Evolutionary conservation across 352 stramenopile genomes (phyloP).

Genomic region (Hyaloperonospora brassicae): DNA sequence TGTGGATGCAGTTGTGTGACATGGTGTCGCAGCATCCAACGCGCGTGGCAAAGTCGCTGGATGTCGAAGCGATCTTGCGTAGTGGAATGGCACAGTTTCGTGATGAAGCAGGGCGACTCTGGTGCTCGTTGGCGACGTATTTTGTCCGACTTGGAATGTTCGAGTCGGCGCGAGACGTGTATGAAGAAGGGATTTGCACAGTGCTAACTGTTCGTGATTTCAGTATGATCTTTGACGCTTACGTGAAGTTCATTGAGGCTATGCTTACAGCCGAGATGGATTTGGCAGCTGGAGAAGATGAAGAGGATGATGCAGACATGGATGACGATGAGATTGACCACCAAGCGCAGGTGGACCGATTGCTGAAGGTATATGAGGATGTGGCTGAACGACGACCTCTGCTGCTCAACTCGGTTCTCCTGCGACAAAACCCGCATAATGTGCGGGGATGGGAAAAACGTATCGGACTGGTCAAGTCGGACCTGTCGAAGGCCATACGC

Average conservation of each 20-base stretch:
- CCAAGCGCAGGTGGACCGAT: slow-evolving; percentile 61
- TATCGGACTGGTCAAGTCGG: slow-evolving; percentile 70
- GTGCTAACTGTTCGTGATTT: slow-evolving; percentile 93
- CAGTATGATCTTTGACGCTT: slow-evolving; percentile 97
- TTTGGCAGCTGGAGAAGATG: slow-evolving; percentile 30
- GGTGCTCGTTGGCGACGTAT: slow-evolving; percentile 96
- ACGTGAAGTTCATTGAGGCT: slow-evolving; percentile 97
- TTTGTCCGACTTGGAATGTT: slow-evolving; percentile 96
- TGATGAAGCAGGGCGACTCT: slow-evolving; percentile 96
- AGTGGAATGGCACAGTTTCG: slow-evolving; percentile 89
- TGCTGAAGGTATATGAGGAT: slow-evolving; percentile 86
- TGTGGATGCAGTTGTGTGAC: slow-evolving; percentile 97
- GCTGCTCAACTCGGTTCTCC: slow-evolving; percentile 91
- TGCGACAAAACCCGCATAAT: slow-evolving; percentile 98
- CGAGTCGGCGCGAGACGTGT: slow-evolving; percentile 93
- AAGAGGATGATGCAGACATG: slow-evolving; percentile 55
- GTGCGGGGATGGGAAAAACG: slow-evolving; percentile 97
- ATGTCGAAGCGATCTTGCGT: slow-evolving; percentile 94
- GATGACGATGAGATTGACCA: slow-evolving; percentile 54
- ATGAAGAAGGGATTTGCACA: slow-evolving; percentile 85
- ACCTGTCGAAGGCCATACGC: slow-evolving; percentile 59
- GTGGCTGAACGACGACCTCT: slow-evolving; percentile 92
- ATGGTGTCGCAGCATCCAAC: slow-evolving; percentile 92
- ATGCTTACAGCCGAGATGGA: slow-evolving; percentile 96
- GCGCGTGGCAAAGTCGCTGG: slow-evolving; percentile 76